Evolutionary conservation across 129 eudicot genomes (phyloP), one percentile per base, ranked within the genome.

Genomic region (Glebionis coronaria): DNA sequence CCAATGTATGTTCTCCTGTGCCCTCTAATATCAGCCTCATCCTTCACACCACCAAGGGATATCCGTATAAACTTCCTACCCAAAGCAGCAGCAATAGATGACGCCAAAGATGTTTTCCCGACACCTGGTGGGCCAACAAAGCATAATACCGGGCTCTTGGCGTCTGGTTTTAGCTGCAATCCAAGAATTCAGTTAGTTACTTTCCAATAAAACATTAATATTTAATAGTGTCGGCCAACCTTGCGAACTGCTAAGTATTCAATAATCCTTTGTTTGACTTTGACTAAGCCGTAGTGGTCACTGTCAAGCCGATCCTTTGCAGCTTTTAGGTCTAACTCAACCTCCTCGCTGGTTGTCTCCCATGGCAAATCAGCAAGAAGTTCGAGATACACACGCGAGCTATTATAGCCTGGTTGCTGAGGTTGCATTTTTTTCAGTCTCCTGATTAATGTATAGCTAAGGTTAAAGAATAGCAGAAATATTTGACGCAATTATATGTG

Each of bases 81-180:
- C 40, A 91, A 55, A 75, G 98, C 95, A 73, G 95, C 87, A 35
- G 96, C 96, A 74, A 91, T 88, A 25, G 98, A 91, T 78, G 98
- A 85, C 14, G 98, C 98, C 82, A 91, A 88, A 31, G 98, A 91
- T 65, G 98, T 91, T 78, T 91, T 91, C 54, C 98, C 98, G 27
- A 88, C 98, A 82, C 98, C 98, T 2, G 98, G 98, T 40, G 98
- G 98, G 56, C 98, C 98, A 47, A 91, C 95, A 76, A 91, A 91
- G 75, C 98, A 91, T 82, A 88, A 79, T 25, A 91, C 84, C 15
- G 98, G 98, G 69, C 96, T 95, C 80, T 86, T 81, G 20, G 95
- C 98, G 81, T 88, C 96, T 54, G 98, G 96, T 76, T 91, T 91
- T 68, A 88, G 89, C 98, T 91, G 95, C 67, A 85, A 8, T 49